Evolutionary conservation across 1,284 basidiomycete genomes (phyloP), one percentile per base, ranked within the genome.

Genomic region (Moesziomyces parantarcticus): DNA sequence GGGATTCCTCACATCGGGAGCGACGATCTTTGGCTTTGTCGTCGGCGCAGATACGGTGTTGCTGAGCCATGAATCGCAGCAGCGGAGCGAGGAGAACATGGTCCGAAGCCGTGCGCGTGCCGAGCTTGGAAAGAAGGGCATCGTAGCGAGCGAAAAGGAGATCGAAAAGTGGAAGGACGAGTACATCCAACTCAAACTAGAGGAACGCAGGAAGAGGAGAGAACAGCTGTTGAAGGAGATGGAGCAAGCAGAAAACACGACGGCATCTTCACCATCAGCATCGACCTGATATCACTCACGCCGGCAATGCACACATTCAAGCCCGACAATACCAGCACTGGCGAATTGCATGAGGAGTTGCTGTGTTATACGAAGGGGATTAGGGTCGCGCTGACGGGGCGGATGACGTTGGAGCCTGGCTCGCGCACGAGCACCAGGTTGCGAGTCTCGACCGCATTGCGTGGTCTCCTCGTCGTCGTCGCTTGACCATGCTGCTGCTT

Each of bases 81-180:
- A 81, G 42, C 42, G 79, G 10, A 65, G 65, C 7, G 74, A 78
- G 23, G 79, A 81, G 52, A 75, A 79, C 41, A 62, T 76, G 62
- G 73, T 81, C 3, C 39, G 79, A 3, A 64, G 55, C 29, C 42
- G 74, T 11, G 79, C 79, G 5, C 26, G 79, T 0, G 62, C 70
- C 13, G 79, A 81, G 22, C 50, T 81, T 25, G 79, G 77, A 14
- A 67, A 59, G 22, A 62, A 63, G 50, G 79, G 79, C 1, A 79
- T 81, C 40, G 64, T 81, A 5, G 79, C 77, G 11, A 76, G 69
- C 43, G 79, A 81, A 29, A 62, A 57, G 34, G 75, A 81, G 49
- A 81, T 81, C 46, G 78, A 81, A 45, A 68, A 61, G 48, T 81
- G 79, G 79, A 79, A 77, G 57, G 70, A 79, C 21, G 62, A 73